Conservation (phyloP, 495 filamentous ascomycete species). For the Chaetomidium leptoderma region DNA sequence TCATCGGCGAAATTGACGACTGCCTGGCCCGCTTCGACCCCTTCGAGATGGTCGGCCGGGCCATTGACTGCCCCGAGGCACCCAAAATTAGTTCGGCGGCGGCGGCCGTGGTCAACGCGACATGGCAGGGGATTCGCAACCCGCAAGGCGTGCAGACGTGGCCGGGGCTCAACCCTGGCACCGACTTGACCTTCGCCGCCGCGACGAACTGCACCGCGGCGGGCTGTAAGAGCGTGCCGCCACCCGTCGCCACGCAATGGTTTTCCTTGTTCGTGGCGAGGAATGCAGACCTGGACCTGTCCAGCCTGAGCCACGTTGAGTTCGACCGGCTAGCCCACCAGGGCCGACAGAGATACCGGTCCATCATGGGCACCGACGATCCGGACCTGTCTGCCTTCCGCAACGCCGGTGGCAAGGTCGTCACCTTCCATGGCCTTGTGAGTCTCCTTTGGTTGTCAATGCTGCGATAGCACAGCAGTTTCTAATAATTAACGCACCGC, state of each 20-base stretch:
- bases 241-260: constrained; percentile 12
- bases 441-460: too few species aligned
- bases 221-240: constrained; percentile 16
- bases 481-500: too few species aligned
- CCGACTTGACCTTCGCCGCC: too few species aligned
- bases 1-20: constrained; percentile 25
- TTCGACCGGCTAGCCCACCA: constrained; percentile 29
- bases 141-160: too few species aligned
- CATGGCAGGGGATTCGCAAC: constrained; percentile 28
- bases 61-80: constrained; percentile 18
- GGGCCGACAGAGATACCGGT: constrained; percentile 28
- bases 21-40: constrained; percentile 30
- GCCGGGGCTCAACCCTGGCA: too few species aligned
- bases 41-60: constrained; percentile 20
- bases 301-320: constrained; percentile 15
- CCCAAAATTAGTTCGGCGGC: constrained; percentile 17
- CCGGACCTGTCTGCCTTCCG: constrained; percentile 28
- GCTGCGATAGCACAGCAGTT: too few species aligned
- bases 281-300: constrained; percentile 17
- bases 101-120: constrained; percentile 30
- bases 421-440: constrained; percentile 44
- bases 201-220: constrained; percentile 19
- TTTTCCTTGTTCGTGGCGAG: constrained; percentile 22
- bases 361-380: constrained; percentile 35
- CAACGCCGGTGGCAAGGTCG: constrained; percentile 39